Conservation (phyloP, 2,329 filamentous ascomycete genomes). For the Xylaria sp. region DNA sequence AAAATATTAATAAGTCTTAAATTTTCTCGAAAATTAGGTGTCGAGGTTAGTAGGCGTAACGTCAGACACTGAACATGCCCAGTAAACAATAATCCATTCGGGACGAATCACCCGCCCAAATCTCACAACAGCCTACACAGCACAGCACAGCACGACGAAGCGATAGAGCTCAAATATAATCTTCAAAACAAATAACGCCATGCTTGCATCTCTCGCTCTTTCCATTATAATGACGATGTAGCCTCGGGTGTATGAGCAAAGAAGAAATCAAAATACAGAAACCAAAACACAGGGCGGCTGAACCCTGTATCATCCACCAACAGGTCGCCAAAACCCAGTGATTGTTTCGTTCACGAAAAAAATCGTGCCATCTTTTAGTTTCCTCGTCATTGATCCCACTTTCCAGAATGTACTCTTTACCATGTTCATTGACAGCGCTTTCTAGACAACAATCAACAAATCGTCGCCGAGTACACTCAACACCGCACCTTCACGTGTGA, state of each 20-base stretch:
- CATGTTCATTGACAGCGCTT: neutral
- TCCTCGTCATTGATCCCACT: neutral
- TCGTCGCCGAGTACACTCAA: constrained; percentile 18
- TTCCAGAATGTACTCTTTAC: constrained; percentile 18
- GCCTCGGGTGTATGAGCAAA: constrained; percentile 17
- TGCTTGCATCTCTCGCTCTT: constrained; percentile 23
- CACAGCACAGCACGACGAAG: neutral
- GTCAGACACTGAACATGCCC: too few relatives aligned
- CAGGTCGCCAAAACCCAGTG: neutral
- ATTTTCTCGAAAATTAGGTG: too few relatives aligned
- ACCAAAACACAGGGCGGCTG: neutral
- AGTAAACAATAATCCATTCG: too few relatives aligned
- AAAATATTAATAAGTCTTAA: too few relatives aligned
- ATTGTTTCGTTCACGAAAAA: constrained; percentile 7
- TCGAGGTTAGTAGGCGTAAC: too few relatives aligned
- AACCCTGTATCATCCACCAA: too few relatives aligned
- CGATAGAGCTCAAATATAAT: neutral
- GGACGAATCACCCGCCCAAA: too few relatives aligned
- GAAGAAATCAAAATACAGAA: constrained; percentile 18
- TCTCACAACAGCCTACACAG: neutral
- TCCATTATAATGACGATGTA: constrained; percentile 23
- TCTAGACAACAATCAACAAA: constrained; percentile 8
- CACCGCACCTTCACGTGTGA: neutral
- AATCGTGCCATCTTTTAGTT: constrained; percentile 3
- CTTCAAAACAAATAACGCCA: constrained; percentile 22